phyloP scores from a whole-genome alignment of 768 basidiomycete species.

The Exidia glandulosa region DNA sequence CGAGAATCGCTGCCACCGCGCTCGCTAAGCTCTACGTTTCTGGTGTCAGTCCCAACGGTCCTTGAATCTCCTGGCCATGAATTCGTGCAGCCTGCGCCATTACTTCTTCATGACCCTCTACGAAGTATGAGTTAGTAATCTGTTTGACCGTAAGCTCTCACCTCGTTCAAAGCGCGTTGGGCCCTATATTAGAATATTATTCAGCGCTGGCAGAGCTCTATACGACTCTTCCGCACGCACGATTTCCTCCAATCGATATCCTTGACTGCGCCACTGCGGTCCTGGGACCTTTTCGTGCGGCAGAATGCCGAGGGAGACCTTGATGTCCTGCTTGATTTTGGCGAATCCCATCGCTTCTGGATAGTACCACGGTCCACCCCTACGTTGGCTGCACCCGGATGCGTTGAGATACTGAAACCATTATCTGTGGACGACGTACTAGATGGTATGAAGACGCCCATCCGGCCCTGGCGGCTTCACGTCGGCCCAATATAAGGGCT shows the following conservation, averaged over 20 bases:
- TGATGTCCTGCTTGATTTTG: not conserved
- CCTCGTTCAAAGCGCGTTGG: not conserved
- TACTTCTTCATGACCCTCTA: not conserved
- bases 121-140: not conserved
- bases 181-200: not conserved
- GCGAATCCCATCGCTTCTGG: too few species aligned
- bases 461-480: too few species aligned
- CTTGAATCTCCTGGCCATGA: not conserved
- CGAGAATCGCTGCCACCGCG: too few species aligned
- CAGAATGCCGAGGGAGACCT: not conserved
- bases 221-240: not conserved
- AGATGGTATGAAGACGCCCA: too few species aligned
- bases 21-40: too few species aligned
- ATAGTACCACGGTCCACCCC: too few species aligned
- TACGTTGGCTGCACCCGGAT: too few species aligned
- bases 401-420: too few species aligned
- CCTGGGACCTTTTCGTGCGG: not conserved
- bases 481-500: too few species aligned
- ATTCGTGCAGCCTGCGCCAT: not conserved
- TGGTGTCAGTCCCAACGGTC: not conserved
- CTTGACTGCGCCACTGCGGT: not conserved
- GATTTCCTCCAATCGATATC: not conserved
- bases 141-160: not conserved
- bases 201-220: not conserved
- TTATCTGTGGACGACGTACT: too few species aligned